Base-by-base conservation (phyloP, 164 flowering plant species). In the Magnolia kwangsiensis region DNA sequence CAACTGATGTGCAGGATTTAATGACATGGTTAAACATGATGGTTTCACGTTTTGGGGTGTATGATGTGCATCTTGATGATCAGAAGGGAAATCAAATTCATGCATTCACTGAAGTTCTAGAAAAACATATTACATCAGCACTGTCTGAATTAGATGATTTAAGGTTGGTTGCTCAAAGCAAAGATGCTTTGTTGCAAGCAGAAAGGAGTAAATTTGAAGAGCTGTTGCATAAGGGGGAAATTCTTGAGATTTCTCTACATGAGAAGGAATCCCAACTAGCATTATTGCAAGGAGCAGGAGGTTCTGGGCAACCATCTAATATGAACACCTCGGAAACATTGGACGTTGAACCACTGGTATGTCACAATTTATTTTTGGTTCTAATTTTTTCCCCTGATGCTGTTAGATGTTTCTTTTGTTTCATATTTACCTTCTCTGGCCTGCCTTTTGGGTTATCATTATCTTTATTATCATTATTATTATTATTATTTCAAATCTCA, bases 321-420 rank as follows among this genome's bases (percentile, higher is more conserved):
- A 8, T 69, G 45, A 74, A 80, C 58, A 81, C 78, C 37, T 10
- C 93, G 74, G 98, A 93, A 83, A 88, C 88, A 64, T 50, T 85
- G 77, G 98, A 92, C 80, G 87, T 86, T 78, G 98, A 94, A 83
- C 94, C 92, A 21, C 49, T 81, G 93, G 99, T 96, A 82, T 80
- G 90, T 78, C 67, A 19, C 64, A 20, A 2, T 67, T 50, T 31
- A 63, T 71, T 74, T 63, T 27, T 49, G 61, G n/a, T 37, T 5
- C 37, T 59, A 2, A 27, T 7, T 61, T 37, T 37, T 37, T 37
- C 5, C 5, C 45, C 45, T 3, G 45, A 37, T 37, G 45, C 50
- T 50, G 2, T 51, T 9, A 18, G 14, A n/a, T 16, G 27, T 50
- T 50, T 6, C 24, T 50, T 71, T 71, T 19, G n/a, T 71, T n/a